These are phyloP conservation scores for Lecanosticta acicola DNA, from an alignment of 2,329 filamentous ascomycete species.

Conservation along the genomic window DNA sequence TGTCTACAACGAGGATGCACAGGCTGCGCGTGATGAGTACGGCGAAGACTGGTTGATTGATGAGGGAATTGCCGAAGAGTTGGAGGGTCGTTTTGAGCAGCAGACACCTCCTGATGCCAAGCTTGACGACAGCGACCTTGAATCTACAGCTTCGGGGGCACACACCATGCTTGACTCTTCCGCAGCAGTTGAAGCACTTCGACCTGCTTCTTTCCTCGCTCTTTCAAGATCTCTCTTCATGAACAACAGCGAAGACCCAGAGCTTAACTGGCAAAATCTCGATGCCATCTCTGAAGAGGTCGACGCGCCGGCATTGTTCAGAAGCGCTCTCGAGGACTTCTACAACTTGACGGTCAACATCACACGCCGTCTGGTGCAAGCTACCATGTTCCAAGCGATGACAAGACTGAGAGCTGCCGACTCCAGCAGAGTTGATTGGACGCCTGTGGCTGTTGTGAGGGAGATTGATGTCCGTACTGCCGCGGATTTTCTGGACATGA, in stretches of 20 bases:
- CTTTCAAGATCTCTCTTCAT: conserved; percentile 68
- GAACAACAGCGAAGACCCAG: conserved; percentile 55
- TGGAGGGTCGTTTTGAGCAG: conserved; percentile 25
- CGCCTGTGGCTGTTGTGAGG: conserved; percentile 21
- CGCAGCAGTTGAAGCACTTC: conserved; percentile 46
- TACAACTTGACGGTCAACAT: conserved; percentile 61
- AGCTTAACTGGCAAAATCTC: conserved; percentile 63
- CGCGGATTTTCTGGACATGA: conserved; percentile 49
- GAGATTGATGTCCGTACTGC: conserved; percentile 51
- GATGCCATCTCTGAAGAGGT: conserved; percentile 37
- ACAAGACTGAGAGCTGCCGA: conserved; percentile 56
- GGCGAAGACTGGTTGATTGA: conserved; percentile 62
- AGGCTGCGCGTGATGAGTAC: conserved; percentile 56
- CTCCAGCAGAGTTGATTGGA: conserved; percentile 21
- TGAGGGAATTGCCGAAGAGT: conserved; percentile 29
- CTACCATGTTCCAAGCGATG: conserved; percentile 63
- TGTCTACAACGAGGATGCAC: conserved; percentile 59
- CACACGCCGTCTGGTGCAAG: conserved; percentile 64
- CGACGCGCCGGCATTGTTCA: conserved; percentile 62
- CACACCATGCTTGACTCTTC: not conserved
- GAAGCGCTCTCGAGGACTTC: conserved; percentile 72
- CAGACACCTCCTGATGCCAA: not conserved
- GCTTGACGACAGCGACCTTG: not conserved
- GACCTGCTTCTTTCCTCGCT: conserved; percentile 54
- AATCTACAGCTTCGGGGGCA: not conserved